phyloP scores from a whole-genome alignment of 192 early-diverging fungal genomes.

The Linnemannia hyalina region DNA sequence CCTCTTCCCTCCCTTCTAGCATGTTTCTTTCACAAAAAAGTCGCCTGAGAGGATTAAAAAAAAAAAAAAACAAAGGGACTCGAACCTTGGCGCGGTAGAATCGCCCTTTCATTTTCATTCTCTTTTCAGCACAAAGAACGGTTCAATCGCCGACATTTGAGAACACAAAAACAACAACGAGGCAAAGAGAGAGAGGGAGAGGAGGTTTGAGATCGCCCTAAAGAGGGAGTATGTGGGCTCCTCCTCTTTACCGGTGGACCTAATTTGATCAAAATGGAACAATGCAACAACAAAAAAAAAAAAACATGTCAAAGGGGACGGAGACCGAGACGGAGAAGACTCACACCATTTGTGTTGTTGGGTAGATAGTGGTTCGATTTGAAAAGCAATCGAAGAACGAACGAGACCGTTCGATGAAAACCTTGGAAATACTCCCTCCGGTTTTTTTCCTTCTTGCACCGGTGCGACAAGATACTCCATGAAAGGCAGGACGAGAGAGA shows the following conservation, averaged over 20 bases:
- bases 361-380: background rate
- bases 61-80: no score
- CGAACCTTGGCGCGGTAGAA: no score
- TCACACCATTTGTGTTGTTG: background rate
- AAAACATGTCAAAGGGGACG: background rate
- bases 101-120: background rate
- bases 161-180: background rate
- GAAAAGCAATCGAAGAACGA: background rate
- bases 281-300: background rate
- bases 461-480: background rate
- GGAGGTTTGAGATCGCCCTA: background rate
- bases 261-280: conserved; percentile 3
- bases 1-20: background rate
- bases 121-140: background rate
- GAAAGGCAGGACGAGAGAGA: background rate
- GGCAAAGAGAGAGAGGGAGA: background rate
- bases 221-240: background rate
- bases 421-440: background rate
- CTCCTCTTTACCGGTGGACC: background rate
- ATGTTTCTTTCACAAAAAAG: background rate
- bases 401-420: background rate
- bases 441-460: background rate
- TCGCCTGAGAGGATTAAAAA: background rate
- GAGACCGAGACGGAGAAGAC: background rate
- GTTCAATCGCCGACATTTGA: background rate